phyloP scores from a whole-genome alignment of 1,284 basidiomycete species.

The Ganoderma leucocontextum region DNA sequence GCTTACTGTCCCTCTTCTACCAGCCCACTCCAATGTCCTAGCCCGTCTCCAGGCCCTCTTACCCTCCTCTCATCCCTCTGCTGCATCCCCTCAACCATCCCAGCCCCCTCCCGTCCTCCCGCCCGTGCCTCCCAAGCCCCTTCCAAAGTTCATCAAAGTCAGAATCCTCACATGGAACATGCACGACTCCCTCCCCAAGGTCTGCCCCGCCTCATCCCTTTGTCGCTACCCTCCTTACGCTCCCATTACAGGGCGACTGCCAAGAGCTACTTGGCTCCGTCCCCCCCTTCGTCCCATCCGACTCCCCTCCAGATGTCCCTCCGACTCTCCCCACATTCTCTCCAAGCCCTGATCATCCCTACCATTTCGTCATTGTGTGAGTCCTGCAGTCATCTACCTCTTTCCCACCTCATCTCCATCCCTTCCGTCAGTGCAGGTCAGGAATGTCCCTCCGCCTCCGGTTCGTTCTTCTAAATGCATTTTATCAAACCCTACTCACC shows the following conservation, averaged over 20 bases:
- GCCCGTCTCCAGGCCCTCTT: conserved; percentile 55
- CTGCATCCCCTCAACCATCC: conserved; percentile 29
- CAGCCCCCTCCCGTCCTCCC: conserved; percentile 31
- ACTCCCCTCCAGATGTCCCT: conserved; percentile 36
- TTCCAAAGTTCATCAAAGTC: conserved; percentile 55
- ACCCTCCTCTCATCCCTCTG: conserved; percentile 39
- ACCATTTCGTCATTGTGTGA: conserved; percentile 83
- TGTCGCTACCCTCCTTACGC: conserved; percentile 3
- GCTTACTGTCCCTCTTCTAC: neutral
- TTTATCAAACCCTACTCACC: conserved; percentile 5
- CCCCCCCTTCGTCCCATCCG: conserved; percentile 53
- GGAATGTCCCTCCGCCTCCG: conserved; percentile 80
- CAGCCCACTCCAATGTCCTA: conserved; percentile 46
- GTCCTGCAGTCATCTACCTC: conserved; percentile 39
- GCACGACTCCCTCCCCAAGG: conserved; percentile 81
- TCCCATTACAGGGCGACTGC: conserved; percentile 67
- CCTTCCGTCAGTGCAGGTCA: conserved; percentile 71
- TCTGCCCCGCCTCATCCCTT: conserved; percentile 34
- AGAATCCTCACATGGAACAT: conserved; percentile 75
- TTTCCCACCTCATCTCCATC: conserved; percentile 13
- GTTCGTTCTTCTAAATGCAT: conserved; percentile 43
- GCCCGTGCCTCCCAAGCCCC: conserved; percentile 39
- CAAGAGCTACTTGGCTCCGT: conserved; percentile 78
- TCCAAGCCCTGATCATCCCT: conserved; percentile 66
- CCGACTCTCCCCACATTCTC: conserved; percentile 56